Evolutionary conservation across 495 filamentous ascomycete species (phyloP), one percentile per base, ranked within the genome.

Genomic region (Mytilinidion resinicola): DNA sequence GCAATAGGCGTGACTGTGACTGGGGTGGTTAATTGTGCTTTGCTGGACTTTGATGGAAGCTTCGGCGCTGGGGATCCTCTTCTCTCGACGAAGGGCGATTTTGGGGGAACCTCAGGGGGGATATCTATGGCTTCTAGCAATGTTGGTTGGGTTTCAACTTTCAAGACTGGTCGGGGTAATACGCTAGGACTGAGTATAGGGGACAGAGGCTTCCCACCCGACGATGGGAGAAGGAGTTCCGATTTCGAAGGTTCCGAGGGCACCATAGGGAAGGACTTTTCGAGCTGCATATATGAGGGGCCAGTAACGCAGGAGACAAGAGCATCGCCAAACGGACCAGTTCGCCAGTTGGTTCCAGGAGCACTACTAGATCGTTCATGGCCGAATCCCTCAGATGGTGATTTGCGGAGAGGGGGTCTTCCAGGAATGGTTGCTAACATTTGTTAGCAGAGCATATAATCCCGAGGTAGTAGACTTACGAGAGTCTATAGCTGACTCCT

Each of bases 371-470:
- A 86, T 61, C 85, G 76, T 70, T 86, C 83, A 68, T 86, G 68
- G 14, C 60, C 61, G 42, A 59, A 66, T 15, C 43, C 52, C 51
- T 70, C 62, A 19, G 58, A 43, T 7, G 57, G 62, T 14, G 58
- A 30, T 33, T 67, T 66, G 1, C 66, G 83, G 25, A 85, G 67
- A 14, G 85, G 78, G 51, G 81, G 83, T 35, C 83, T 80, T 33
- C 84, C 86, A 35, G 86, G 86, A 56, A 90, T 86, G 25, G 86
- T 89, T 60, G 86, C 86, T 90, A 57, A 12, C 52, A 37, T 25
- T 34, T 20, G 62, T 75, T 54, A 75, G 73, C 70, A 41, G 33
- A 44, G 12, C 43, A 30, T n/a, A 15, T 12, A 33, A 43, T 9
- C 34, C 15, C 19, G 33, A 35, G n/a, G 35, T 47, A 38, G 7